These are phyloP conservation scores for Penicillium sp. DNA, from an alignment of 2,329 filamentous ascomycete genomes.

Conservation along the genomic window DNA sequence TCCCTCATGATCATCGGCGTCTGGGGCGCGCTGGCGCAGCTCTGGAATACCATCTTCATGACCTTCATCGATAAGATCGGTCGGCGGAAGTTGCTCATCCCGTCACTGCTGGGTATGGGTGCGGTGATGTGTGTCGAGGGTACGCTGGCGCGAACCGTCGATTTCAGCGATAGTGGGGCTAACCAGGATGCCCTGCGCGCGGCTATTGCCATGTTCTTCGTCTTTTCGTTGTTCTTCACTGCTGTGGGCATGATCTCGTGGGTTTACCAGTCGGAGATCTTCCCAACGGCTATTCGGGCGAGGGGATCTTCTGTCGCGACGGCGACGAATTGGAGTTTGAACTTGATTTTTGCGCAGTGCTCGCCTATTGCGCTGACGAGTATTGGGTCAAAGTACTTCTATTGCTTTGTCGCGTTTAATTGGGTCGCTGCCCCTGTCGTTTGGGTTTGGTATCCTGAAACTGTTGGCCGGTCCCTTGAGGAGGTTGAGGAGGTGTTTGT, in stretches of 20 bases:
- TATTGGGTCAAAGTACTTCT: slow-evolving; percentile 53
- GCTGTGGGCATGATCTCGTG: slow-evolving; percentile 49
- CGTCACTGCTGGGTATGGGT: slow-evolving; percentile 47
- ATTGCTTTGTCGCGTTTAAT: slow-evolving; percentile 53
- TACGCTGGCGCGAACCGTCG: slow-evolving; percentile 41
- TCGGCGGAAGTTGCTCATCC: slow-evolving; percentile 52
- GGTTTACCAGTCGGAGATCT: slow-evolving; percentile 52
- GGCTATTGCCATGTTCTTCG: slow-evolving; percentile 51
- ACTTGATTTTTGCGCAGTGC: slow-evolving; percentile 54
- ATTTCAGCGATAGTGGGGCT: slow-evolving; percentile 27
- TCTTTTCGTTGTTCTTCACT: slow-evolving; percentile 50
- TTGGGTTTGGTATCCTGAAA: slow-evolving; percentile 40
- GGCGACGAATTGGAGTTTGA: slow-evolving; percentile 50
- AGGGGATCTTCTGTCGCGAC: slow-evolving; percentile 48
- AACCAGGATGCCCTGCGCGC: slow-evolving; percentile 44
- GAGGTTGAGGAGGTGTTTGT: slow-evolving; percentile 34
- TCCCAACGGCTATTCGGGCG: slow-evolving; percentile 47
- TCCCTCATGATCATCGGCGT: slow-evolving; percentile 56
- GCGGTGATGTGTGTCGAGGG: slow-evolving; percentile 44
- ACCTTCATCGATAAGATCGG: slow-evolving; percentile 50
- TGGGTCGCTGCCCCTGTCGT: slow-evolving; percentile 41
- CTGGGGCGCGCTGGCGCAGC: slow-evolving; percentile 51
- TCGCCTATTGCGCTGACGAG: slow-evolving; percentile 47
- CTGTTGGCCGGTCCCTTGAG: slow-evolving; percentile 33
- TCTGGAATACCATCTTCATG: slow-evolving; percentile 53